These are phyloP conservation scores for Suhomyces tanzawaensis DNA, from an alignment of 805 yeast species.

Conservation along the genomic window DNA sequence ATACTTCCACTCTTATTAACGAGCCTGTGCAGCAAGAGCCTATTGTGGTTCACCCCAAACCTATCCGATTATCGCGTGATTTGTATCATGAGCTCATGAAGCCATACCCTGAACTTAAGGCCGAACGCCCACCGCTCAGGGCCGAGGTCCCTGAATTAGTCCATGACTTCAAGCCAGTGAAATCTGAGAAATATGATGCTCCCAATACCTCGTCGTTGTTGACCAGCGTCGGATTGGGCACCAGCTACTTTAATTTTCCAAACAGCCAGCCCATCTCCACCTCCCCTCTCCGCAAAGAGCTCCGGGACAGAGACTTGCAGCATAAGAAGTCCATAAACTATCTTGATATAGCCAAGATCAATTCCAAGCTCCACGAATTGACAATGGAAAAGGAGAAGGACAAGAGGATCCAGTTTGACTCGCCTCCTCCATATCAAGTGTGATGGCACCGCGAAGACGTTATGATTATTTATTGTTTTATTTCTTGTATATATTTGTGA, in stretches of 20 bases:
- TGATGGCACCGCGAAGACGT: background rate
- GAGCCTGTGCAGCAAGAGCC: conserved; percentile 2
- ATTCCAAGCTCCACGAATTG: conserved; percentile 19
- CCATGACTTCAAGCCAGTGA: background rate
- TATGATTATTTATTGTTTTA: background rate
- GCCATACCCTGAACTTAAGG: conserved; percentile 2
- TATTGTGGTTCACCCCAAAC: conserved; percentile 14
- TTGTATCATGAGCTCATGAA: conserved; percentile 13
- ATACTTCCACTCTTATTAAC: conserved; percentile 9
- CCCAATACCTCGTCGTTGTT: conserved; percentile 8
- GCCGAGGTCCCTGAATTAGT: background rate
- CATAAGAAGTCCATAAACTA: conserved; percentile 22
- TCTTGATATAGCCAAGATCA: conserved; percentile 27
- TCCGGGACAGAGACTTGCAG: conserved; percentile 8
- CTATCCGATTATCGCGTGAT: conserved; percentile 11
- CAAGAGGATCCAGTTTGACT: conserved; percentile 9
- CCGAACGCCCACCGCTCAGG: background rate
- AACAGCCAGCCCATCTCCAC: conserved; percentile 20
- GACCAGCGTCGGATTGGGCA: conserved; percentile 38
- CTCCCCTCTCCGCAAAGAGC: conserved; percentile 26
- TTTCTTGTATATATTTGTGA: conserved; percentile 3
- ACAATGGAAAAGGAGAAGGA: conserved; percentile 9
- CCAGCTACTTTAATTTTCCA: conserved; percentile 27
- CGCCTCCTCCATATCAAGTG: conserved; percentile 29
- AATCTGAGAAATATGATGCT: conserved; percentile 1